A percentile compares a stretch with the other conserved stretches of the same genome.
phyloP scores from a whole-genome alignment of 2,329 filamentous ascomycete species.

The Aspergillus sp. region DNA sequence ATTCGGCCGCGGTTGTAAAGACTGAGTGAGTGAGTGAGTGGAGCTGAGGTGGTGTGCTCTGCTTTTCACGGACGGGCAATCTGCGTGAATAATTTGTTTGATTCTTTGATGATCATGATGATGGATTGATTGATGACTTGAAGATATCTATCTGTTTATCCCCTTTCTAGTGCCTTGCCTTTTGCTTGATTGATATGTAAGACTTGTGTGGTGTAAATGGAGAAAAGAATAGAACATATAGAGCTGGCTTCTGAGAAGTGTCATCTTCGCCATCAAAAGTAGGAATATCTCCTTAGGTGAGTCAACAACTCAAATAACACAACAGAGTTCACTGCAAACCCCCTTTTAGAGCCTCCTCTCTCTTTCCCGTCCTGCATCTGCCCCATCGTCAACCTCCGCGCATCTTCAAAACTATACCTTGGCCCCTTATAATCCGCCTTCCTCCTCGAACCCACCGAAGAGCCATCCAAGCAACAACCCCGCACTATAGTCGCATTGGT shows the following conservation, averaged over 20 bases:
- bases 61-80: background rate
- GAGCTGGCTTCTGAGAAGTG: background rate
- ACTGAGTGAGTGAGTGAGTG: background rate
- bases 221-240: background rate
- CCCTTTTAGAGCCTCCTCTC: too few species aligned
- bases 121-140: background rate
- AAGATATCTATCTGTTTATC: background rate
- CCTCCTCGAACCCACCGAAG: too few species aligned
- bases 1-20: constrained; percentile 45
- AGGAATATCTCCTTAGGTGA: too few species aligned
- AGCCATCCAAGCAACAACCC: too few species aligned
- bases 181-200: background rate
- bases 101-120: background rate
- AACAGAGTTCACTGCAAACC: too few species aligned
- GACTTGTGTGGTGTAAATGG: background rate
- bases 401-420: too few species aligned
- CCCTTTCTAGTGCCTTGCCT: background rate
- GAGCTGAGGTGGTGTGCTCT: background rate
- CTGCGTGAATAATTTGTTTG: background rate
- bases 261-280: background rate
- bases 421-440: too few species aligned
- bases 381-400: too few species aligned
- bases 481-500: too few species aligned
- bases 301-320: too few species aligned
- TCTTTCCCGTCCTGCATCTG: too few species aligned